These are phyloP conservation scores for Vanilla planifolia DNA, from an alignment of 106 monocot genomes.

Conservation along the genomic window DNA sequence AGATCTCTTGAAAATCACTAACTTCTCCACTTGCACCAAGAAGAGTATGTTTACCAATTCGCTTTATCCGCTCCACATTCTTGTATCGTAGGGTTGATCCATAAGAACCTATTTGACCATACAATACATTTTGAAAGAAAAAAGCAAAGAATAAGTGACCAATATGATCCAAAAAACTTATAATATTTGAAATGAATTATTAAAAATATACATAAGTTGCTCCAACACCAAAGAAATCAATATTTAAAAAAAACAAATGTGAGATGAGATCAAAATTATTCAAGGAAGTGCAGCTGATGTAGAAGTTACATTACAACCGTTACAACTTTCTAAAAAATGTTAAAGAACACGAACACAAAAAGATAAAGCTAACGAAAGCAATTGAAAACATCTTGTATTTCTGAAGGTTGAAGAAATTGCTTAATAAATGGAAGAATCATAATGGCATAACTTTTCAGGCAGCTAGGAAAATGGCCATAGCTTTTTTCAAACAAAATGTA, in stretches of 20 bases:
- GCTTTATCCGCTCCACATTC: constrained; percentile 65
- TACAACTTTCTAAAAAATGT: too few relatives aligned
- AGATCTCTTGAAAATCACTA: constrained; percentile 88
- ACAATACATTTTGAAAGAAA: not conserved
- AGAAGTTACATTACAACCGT: too few relatives aligned
- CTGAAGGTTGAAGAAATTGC: too few relatives aligned
- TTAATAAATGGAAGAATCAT: too few relatives aligned
- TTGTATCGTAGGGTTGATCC: constrained; percentile 90
- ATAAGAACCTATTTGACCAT: constrained; percentile 59
- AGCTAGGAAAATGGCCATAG: too few relatives aligned
- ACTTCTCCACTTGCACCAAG: constrained; percentile 91
- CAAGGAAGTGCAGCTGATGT: too few relatives aligned
- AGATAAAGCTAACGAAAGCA: too few relatives aligned
- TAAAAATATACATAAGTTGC: not conserved
- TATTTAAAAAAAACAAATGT: not conserved
- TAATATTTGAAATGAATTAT: not conserved
- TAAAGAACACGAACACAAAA: too few relatives aligned
- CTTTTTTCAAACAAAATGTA: too few relatives aligned
- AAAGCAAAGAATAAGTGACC: not conserved
- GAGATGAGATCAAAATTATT: not conserved
- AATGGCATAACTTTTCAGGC: too few relatives aligned
- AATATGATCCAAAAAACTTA: not conserved
- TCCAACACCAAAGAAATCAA: not conserved
- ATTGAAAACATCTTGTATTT: too few relatives aligned
- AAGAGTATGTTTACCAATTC: constrained; percentile 76